A percentile compares a stretch with the other conserved stretches of the same genome.
These are phyloP conservation scores for Bidens hawaiensis DNA, from an alignment of 140 eudicot species.

Conservation along the genomic window DNA sequence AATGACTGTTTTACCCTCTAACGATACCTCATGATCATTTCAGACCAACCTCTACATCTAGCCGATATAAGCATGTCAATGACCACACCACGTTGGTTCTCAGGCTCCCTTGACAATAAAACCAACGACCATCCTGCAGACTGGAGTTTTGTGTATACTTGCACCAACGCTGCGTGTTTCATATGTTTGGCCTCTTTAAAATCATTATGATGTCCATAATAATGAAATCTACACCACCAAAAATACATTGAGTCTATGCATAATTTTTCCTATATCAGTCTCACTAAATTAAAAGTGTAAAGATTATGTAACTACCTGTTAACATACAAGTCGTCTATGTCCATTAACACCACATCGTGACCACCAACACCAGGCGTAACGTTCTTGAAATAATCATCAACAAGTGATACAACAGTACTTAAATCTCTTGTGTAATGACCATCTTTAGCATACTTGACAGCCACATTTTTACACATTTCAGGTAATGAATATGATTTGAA, in stretches of 20 bases:
- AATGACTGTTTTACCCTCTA: too few relatives aligned
- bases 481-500: constrained; percentile 24
- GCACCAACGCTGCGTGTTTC: constrained; percentile 15
- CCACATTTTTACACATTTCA: too few relatives aligned
- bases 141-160: constrained; percentile 37
- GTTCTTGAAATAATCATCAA: constrained; percentile 32
- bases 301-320: constrained; percentile 34
- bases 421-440: too few relatives aligned
- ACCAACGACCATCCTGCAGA: constrained; percentile 43
- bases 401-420: constrained; percentile 15
- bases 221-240: constrained; percentile 20
- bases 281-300: neutral
- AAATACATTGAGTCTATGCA: neutral
- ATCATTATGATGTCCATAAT: constrained; percentile 17
- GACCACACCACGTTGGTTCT: constrained; percentile 30
- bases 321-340: constrained; percentile 40
- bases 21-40: constrained; percentile 59
- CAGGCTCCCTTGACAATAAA: constrained; percentile 42
- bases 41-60: constrained; percentile 45
- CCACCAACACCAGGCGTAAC: constrained; percentile 24
- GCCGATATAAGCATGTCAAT: constrained; percentile 34
- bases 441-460: too few relatives aligned
- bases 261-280: neutral
- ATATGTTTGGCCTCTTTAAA: constrained; percentile 27
- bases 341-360: too few relatives aligned